A percentile compares a stretch with the other conserved stretches of the same genome.
Conservation (phyloP, 345 rosid genomes). For the Citrus medica region DNA sequence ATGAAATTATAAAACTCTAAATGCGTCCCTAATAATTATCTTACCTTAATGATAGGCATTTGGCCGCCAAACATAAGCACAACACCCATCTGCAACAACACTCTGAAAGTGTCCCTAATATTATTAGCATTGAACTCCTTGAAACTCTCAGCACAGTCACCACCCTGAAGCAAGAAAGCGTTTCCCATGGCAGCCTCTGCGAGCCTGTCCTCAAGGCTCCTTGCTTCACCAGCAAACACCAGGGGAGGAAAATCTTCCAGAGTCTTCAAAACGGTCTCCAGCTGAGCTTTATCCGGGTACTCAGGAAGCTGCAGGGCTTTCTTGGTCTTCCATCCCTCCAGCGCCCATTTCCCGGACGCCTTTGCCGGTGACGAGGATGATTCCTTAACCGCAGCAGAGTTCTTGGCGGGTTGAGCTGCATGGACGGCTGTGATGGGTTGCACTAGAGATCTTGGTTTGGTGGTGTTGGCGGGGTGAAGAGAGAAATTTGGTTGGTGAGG, state of each 20-base stretch:
- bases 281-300: conserved; percentile 36
- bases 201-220: conserved; percentile 44
- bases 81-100: conserved; percentile 59
- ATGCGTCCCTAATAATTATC: background rate
- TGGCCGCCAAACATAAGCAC: conserved; percentile 65
- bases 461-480: conserved; percentile 26
- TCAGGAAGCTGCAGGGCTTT: conserved; percentile 48
- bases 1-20: background rate
- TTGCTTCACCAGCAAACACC: conserved; percentile 53
- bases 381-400: conserved; percentile 20
- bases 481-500: conserved; percentile 28
- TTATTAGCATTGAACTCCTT: conserved; percentile 48
- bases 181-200: conserved; percentile 48
- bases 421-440: conserved; percentile 35
- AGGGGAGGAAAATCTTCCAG: conserved; percentile 49
- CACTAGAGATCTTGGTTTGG: conserved; percentile 23
- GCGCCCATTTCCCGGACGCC: conserved; percentile 33
- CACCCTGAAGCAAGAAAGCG: conserved; percentile 56
- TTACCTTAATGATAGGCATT: conserved; percentile 56
- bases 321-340: conserved; percentile 48
- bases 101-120: conserved; percentile 50
- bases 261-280: conserved; percentile 42
- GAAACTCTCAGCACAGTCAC: conserved; percentile 63
- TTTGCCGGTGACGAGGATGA: background rate
- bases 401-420: conserved; percentile 45